Evolutionary conservation across 257 asterid species (phyloP).

Genomic region (Nicotiana obtusifolia): DNA sequence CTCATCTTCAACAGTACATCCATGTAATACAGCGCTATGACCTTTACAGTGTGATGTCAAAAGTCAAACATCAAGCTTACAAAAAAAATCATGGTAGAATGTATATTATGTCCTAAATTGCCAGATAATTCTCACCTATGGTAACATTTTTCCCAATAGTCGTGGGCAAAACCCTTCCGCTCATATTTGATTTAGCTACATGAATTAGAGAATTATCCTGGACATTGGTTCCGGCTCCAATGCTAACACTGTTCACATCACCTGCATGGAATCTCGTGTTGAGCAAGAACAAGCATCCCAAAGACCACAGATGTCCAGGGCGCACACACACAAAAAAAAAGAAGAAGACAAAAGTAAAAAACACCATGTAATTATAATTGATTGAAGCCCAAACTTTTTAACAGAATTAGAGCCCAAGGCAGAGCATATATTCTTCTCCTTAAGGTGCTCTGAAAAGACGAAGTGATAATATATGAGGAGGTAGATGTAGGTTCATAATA

Average conservation of each 20-base stretch:
- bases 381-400: not conserved
- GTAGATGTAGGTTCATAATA: not conserved
- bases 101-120: not conserved
- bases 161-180: constrained; percentile 86
- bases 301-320: not conserved
- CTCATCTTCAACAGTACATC: constrained; percentile 93
- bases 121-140: constrained; percentile 52
- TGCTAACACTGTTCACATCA: constrained; percentile 73
- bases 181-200: constrained; percentile 87
- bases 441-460: not conserved
- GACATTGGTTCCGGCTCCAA: constrained; percentile 89
- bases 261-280: constrained; percentile 36
- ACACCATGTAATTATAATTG: not conserved
- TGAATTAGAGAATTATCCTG: constrained; percentile 93
- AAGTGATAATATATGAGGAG: not conserved
- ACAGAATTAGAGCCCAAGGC: not conserved
- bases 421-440: not conserved
- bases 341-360: not conserved
- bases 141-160: constrained; percentile 81
- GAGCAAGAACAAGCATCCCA: constrained; percentile 2
- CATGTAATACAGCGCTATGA: constrained; percentile 87
- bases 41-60: constrained; percentile 40
- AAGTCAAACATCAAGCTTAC: constrained; percentile 9
- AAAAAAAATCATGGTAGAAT: not conserved
- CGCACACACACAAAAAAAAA: not conserved